phyloP scores from a whole-genome alignment of 2,329 filamentous ascomycete species.

The Immersiporthe knoxdaviesiana region DNA sequence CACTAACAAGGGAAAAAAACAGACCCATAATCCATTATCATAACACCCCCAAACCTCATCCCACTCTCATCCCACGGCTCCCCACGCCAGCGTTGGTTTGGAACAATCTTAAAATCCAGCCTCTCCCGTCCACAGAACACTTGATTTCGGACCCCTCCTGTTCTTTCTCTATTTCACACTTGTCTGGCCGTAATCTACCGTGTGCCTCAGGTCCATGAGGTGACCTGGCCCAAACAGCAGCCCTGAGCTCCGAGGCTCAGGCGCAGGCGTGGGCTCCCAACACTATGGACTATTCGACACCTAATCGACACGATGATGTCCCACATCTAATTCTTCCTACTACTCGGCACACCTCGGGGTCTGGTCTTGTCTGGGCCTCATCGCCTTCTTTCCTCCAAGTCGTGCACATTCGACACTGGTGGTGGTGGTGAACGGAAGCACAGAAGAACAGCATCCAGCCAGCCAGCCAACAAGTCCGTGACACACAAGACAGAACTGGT shows the following conservation, averaged over 20 bases:
- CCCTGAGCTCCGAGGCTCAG: neutral
- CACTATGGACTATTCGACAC: neutral
- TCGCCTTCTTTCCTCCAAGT: neutral
- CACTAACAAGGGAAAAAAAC: neutral
- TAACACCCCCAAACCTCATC: conserved; percentile 5
- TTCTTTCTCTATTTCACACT: neutral
- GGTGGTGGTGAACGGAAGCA: neutral
- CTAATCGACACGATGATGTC: neutral
- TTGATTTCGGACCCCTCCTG: neutral
- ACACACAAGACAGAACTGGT: neutral
- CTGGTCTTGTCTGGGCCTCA: neutral
- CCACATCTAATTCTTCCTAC: neutral
- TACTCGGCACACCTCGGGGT: neutral
- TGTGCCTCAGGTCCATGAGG: neutral
- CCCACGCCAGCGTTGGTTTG: conserved; percentile 9
- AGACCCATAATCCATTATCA: conserved; percentile 4
- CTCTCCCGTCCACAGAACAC: conserved; percentile 1
- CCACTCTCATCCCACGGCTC: conserved; percentile 19
- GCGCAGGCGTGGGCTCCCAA: neutral
- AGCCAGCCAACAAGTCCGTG: neutral
- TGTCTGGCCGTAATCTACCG: neutral
- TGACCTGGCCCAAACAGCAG: neutral
- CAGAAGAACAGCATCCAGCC: too few relatives aligned
- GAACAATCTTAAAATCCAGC: conserved; percentile 12
- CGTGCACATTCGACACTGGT: neutral